These are phyloP conservation scores for Phytophthora europaea DNA, from an alignment of 352 stramenopile genomes.

Conservation along the genomic window DNA sequence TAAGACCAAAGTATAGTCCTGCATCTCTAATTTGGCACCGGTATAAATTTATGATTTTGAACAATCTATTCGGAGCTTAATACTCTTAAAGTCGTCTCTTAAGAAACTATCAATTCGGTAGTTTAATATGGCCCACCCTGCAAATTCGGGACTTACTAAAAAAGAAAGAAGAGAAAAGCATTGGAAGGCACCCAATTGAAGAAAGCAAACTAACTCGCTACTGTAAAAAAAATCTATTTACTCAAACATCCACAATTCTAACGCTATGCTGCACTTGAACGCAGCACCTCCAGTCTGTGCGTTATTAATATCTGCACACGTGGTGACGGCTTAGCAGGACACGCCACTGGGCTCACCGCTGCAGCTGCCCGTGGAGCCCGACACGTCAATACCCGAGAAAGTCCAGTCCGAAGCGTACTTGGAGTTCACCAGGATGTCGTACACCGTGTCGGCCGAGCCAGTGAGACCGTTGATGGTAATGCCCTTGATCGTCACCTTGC, in stretches of 20 bases:
- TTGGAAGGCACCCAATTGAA: too few species aligned
- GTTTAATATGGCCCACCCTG: too few species aligned
- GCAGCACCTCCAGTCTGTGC: too few species aligned
- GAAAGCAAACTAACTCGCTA: background rate
- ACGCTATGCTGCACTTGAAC: background rate
- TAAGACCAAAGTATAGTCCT: too few species aligned
- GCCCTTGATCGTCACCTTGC: constrained; percentile 29
- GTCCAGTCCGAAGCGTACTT: constrained; percentile 25
- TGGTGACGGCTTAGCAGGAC: constrained; percentile 18
- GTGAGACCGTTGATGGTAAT: constrained; percentile 36
- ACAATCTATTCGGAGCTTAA: too few species aligned
- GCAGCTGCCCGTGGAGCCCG: constrained; percentile 23
- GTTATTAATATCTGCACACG: background rate
- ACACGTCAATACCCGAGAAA: constrained; percentile 34
- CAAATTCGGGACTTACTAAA: too few species aligned
- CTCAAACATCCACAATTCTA: background rate
- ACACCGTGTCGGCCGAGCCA: constrained; percentile 27
- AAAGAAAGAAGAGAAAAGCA: too few species aligned
- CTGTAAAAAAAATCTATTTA: background rate
- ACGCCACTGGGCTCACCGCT: constrained; percentile 30
- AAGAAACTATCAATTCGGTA: too few species aligned
- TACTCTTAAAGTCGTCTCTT: too few species aligned
- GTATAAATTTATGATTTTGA: too few species aligned
- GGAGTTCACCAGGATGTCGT: constrained; percentile 33
- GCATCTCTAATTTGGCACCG: too few species aligned